These are phyloP conservation scores for Tricholoma hemisulphureum DNA, from an alignment of 768 basidiomycete genomes.

Conservation along the genomic window DNA sequence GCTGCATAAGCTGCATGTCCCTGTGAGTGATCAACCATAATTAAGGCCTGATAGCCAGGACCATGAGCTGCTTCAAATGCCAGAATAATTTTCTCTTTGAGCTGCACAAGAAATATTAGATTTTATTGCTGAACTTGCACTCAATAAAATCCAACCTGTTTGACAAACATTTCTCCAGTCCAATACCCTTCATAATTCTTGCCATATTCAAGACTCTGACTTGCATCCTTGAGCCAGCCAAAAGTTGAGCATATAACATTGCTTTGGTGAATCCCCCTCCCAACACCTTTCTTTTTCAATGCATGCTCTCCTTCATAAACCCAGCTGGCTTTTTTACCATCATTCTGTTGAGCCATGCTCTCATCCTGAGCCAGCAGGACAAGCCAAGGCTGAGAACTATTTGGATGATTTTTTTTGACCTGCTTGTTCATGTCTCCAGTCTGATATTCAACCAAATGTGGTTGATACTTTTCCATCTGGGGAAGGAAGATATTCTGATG, in stretches of 20 bases:
- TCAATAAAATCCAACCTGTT: constrained; percentile 7
- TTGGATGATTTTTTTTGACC: constrained; percentile 7
- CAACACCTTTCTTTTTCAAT: constrained; percentile 37
- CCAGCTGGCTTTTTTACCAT: constrained; percentile 23
- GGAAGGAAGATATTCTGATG: constrained; percentile 31
- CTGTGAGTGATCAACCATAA: constrained; percentile 42
- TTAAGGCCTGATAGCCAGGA: too few relatives aligned
- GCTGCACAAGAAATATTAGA: constrained; percentile 9
- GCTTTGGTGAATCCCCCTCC: constrained; percentile 35
- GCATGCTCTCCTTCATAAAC: constrained; percentile 33
- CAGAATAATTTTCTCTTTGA: constrained; percentile 27
- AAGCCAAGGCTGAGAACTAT: constrained; percentile 17
- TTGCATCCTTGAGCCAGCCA: constrained; percentile 30
- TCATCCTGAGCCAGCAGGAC: constrained; percentile 36
- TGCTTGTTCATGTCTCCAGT: constrained; percentile 7
- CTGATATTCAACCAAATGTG: too few relatives aligned
- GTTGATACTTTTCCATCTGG: constrained; percentile 16
- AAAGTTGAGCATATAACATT: constrained; percentile 34
- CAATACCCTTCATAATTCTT: constrained; percentile 44
- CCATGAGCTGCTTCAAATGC: too few relatives aligned
- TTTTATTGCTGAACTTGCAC: too few relatives aligned
- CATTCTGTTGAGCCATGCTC: constrained; percentile 40
- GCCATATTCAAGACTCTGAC: constrained; percentile 38
- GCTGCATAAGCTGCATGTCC: constrained; percentile 36
- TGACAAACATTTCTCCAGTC: constrained; percentile 28